These are phyloP conservation scores for Garcileccinum viscosum DNA, from an alignment of 1,284 basidiomycete genomes.

Conservation along the genomic window DNA sequence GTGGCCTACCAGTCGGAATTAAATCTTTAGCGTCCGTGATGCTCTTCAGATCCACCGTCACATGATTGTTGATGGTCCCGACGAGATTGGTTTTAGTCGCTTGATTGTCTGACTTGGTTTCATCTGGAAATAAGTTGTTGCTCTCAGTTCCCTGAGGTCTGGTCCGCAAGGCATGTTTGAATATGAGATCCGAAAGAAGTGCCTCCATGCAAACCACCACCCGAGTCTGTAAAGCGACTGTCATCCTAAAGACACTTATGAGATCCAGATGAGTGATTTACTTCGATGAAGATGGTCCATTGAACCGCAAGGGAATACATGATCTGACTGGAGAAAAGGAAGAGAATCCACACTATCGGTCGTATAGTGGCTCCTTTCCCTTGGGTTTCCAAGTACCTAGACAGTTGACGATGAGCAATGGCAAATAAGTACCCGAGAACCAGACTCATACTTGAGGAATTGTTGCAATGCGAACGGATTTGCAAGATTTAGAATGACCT, in stretches of 20 bases:
- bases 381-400: slow-evolving; percentile 25
- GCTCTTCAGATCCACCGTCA: slow-evolving; percentile 57
- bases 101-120: not conserved
- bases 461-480: slow-evolving; percentile 20
- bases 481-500: slow-evolving; percentile 7
- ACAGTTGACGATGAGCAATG: not conserved
- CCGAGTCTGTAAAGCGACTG: slow-evolving; percentile 26
- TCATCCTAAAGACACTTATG: not conserved
- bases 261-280: slow-evolving; percentile 5
- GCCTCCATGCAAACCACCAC: slow-evolving; percentile 41
- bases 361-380: slow-evolving; percentile 21
- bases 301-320: slow-evolving; percentile 43
- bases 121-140: not conserved
- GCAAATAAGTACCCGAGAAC: not conserved
- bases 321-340: slow-evolving; percentile 47
- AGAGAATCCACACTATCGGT: slow-evolving; percentile 32
- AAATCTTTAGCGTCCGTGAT: slow-evolving; percentile 52
- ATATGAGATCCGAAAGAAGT: slow-evolving; percentile 62
- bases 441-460: slow-evolving; percentile 19
- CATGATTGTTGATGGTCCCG: slow-evolving; percentile 67
- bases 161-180: slow-evolving; percentile 62
- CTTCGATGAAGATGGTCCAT: slow-evolving; percentile 43
- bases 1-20: slow-evolving; percentile 37
- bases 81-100: slow-evolving; percentile 7
- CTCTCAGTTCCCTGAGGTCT: slow-evolving; percentile 48